Base-by-base conservation (phyloP, 345 rosid species). In the Chamaenerion angustifolium region DNA sequence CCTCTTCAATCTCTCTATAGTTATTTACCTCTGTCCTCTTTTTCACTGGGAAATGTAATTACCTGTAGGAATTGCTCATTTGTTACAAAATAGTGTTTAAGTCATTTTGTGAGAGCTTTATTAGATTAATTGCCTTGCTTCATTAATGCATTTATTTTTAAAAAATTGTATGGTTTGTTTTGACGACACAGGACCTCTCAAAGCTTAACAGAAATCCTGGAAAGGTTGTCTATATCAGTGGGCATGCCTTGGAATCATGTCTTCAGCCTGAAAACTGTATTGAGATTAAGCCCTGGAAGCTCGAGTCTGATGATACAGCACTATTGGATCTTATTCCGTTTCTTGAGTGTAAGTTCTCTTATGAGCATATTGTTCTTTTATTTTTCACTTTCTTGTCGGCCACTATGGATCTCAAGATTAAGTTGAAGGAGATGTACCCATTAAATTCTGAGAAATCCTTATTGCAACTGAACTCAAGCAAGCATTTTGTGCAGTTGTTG, bases 291-390 rank as follows among this genome's bases (percentile, higher is more conserved):
- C 85, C 98, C 40, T 87, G 77, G 71, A 75, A 73, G 68, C 82
- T 78, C 0, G 87, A 87, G 60, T 14, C 58, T 15, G 89, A 78
- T 11, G 98, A 92, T 68, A 82, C 96, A 2, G 74, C 81, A 44
- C 96, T 92, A 56, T 21, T 92, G 68, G 96, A 92, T 64, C 94
- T 92, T 44, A 84, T 92, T 72, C 98, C 96, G 4, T 92, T 87
- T 63, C 96, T 92, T 49, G 95, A 92, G 67, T 92, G 96, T 84
- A 66, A 76, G 82, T 66, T 43, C 9, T 31, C 37, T 31, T 31
- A 4, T 31, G 37, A 31, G 25, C 4, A 21, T 21, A 0, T 21
- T 21, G 2, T 31, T 31, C 37, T 31, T 19, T 11, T n/a, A 3
- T 12, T 16, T 48, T 10, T 48, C 3, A 4, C 8, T 31, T 31